Percentiles rank a stretch among this genome's conserved stretches.
Evolutionary conservation across 129 eudicot species (phyloP).

Genomic region (Pseudognaphalium luteoalbum): DNA sequence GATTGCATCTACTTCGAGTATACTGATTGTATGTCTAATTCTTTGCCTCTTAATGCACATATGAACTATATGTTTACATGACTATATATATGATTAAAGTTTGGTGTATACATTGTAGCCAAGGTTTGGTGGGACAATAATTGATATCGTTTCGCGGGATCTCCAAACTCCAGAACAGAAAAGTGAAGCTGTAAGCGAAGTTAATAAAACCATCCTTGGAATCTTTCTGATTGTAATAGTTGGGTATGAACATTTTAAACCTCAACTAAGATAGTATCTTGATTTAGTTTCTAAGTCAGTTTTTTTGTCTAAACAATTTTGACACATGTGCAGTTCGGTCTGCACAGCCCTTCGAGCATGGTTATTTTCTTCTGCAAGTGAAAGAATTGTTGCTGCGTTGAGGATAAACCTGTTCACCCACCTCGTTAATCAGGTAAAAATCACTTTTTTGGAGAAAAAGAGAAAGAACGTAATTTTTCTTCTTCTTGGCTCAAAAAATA

Average conservation of each 20-base stretch:
- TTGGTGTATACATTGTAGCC: conserved; percentile 51
- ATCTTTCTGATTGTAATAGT: conserved; percentile 64
- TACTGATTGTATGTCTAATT: conserved; percentile 59
- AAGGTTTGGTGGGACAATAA: conserved; percentile 82
- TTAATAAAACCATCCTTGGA: conserved; percentile 63
- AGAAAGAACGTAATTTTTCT: background rate
- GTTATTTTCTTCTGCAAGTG: conserved; percentile 90
- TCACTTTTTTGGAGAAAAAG: background rate
- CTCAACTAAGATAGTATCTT: background rate
- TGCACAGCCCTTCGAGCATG: conserved; percentile 82
- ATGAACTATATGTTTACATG: conserved; percentile 1
- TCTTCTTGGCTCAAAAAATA: background rate
- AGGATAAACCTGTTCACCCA: conserved; percentile 75
- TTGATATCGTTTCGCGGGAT: conserved; percentile 83
- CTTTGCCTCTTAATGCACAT: background rate
- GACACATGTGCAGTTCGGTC: conserved; percentile 47
- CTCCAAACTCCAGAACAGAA: conserved; percentile 67
- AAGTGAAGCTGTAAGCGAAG: conserved; percentile 55
- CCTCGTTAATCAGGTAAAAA: conserved; percentile 64
- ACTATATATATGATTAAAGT: background rate
- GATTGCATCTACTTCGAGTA: conserved; percentile 74
- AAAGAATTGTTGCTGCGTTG: conserved; percentile 84
- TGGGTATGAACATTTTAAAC: conserved; percentile 53
- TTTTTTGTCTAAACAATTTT: conserved; percentile 5
- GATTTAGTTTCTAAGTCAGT: conserved; percentile 4